Base-by-base conservation (phyloP, 108 stramenopile genomes). In the Skeletonema grethae region DNA sequence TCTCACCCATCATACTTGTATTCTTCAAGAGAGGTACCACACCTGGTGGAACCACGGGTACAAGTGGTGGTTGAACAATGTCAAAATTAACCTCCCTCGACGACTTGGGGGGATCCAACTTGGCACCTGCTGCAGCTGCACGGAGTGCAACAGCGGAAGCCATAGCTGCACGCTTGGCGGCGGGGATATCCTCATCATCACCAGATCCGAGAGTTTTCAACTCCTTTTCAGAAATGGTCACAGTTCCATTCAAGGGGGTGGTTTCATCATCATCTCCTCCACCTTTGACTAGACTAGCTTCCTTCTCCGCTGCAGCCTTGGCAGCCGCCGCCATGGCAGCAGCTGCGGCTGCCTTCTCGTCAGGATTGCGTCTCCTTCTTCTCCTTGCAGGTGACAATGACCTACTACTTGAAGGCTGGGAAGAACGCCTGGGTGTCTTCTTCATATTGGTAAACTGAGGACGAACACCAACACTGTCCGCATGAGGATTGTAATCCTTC, bases 1-100 rank as follows among this genome's bases (percentile, higher is more conserved):
- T 82, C 25, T 77, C 72, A 38, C 87, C 89, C 60, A 95, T 83
- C 30, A 84, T 82, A 3, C 71, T 82, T 13, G 84, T 67, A 16
- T 75, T 81, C 39, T 86, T 82, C 18, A 89, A 87, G 15, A 90
- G 69, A 4, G 93, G 79, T 10, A 53, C 34, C n/a, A 60, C 67
- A n/a, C 80, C 80, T 5, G 87, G 72, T 10, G 82, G 87, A n/a
- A 65, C 68, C 7, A 88, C 63, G 2, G 93, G 93, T 32, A 74
- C 59, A 55, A 83, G 69, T 1, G 93, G 93, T 30, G 93, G 93
- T 72, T 88, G 82, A 13, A 86, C 84, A 18, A 94, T 89, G 29
- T 91, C 88, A 80, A 94, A 94, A 66, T 87, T 85, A 38, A 94
- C 82, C 38, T 94, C 93, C 9, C 75, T 58, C 0, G 93, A 88